Conservation (phyloP, 2,329 filamentous ascomycete genomes). For the Colletotrichum scovillei region DNA sequence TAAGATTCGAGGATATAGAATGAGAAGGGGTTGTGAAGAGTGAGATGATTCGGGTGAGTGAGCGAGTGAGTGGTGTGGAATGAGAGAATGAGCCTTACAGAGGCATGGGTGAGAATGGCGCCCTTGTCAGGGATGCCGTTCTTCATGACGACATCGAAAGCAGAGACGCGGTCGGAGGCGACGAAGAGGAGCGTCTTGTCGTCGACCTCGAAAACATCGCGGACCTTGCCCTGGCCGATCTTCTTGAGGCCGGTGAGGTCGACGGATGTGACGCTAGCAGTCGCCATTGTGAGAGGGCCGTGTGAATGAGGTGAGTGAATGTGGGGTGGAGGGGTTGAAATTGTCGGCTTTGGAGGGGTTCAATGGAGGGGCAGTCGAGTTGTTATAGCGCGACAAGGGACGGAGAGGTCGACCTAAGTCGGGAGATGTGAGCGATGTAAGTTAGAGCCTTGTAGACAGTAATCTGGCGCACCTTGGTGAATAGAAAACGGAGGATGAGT, state of each 20-base stretch:
- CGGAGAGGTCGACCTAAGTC: background rate
- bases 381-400: background rate
- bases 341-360: conserved; percentile 4
- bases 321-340: conserved; percentile 27
- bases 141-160: conserved; percentile 90
- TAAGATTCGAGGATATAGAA: background rate
- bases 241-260: conserved; percentile 35
- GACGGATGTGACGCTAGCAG: conserved; percentile 31
- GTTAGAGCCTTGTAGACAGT: background rate
- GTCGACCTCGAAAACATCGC: conserved; percentile 82
- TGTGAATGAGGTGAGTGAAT: background rate
- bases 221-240: conserved; percentile 72
- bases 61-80: background rate
- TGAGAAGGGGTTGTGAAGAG: background rate
- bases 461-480: background rate
- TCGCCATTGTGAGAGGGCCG: conserved; percentile 17
- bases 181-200: conserved; percentile 81
- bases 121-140: conserved; percentile 72
- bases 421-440: background rate
- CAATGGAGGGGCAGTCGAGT: background rate
- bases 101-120: conserved; percentile 57
- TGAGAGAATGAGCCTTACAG: conserved; percentile 31
- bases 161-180: conserved; percentile 90
- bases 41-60: background rate
- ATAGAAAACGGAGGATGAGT: conserved; percentile 6